These are phyloP conservation scores for Geotrichum fermentans DNA, from an alignment of 1,139 yeast species.

Conservation along the genomic window DNA sequence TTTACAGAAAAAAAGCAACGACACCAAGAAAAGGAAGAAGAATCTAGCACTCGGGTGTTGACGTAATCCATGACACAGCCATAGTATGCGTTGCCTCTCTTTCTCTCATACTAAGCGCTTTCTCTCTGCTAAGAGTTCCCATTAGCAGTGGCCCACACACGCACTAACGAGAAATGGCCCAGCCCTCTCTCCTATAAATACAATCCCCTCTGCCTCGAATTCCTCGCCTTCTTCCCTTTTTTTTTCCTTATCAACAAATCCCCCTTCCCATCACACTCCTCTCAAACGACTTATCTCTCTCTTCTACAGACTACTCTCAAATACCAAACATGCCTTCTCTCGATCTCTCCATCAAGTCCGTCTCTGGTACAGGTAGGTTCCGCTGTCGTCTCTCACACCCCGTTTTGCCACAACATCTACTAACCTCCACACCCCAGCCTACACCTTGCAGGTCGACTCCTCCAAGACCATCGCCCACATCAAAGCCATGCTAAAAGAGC, in stretches of 20 bases:
- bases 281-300: neutral
- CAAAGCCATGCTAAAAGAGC: conserved; percentile 15
- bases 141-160: too few relatives aligned
- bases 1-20: too few relatives aligned
- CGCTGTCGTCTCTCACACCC: neutral
- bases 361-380: conserved; percentile 16
- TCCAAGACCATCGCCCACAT: conserved; percentile 18
- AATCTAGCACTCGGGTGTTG: too few relatives aligned
- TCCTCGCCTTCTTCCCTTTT: neutral
- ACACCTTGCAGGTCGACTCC: conserved; percentile 15
- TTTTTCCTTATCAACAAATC: neutral
- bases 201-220: neutral
- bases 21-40: too few relatives aligned
- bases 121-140: too few relatives aligned
- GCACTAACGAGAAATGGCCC: too few relatives aligned
- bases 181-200: too few relatives aligned
- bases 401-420: conserved; percentile 11
- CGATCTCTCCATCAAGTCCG: conserved; percentile 17
- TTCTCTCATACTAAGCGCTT: too few relatives aligned
- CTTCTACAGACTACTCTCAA: neutral
- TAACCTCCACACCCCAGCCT: conserved; percentile 6
- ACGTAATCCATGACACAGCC: too few relatives aligned
- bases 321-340: conserved; percentile 8
- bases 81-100: too few relatives aligned
- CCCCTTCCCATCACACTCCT: neutral